Percentiles rank a stretch among this genome's conserved stretches.
Evolutionary conservation across 2,329 filamentous ascomycete species (phyloP).

Genomic region (Calonectria fujianensis): DNA sequence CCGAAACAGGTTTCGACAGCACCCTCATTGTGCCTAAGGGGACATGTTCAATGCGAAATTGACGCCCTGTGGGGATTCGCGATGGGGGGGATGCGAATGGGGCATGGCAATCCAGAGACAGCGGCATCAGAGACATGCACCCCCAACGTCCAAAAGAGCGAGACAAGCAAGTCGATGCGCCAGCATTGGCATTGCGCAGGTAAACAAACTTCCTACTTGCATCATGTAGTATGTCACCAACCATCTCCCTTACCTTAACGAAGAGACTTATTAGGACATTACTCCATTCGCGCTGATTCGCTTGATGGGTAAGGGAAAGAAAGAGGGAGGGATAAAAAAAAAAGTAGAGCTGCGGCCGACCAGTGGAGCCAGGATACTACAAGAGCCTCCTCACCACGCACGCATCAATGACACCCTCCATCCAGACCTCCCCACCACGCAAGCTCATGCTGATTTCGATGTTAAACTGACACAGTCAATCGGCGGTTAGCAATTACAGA

Average conservation of each 20-base stretch:
- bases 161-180: conserved; percentile 32
- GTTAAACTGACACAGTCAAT: conserved; percentile 1
- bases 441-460: conserved; percentile 8
- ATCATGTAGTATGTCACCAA: conserved; percentile 19
- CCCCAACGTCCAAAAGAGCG: conserved; percentile 15
- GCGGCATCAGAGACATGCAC: conserved; percentile 14
- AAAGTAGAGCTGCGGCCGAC: conserved; percentile 8
- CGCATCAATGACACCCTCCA: conserved; percentile 4
- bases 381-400: conserved; percentile 33
- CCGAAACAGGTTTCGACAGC: conserved; percentile 34
- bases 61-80: conserved; percentile 14
- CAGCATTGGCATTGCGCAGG: conserved; percentile 1
- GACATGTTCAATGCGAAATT: conserved; percentile 11
- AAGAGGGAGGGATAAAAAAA: conserved; percentile 4
- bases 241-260: conserved; percentile 26
- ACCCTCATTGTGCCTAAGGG: conserved; percentile 17
- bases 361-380: conserved; percentile 22
- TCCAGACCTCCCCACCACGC: not conserved
- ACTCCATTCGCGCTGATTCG: not conserved
- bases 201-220: conserved; percentile 23
- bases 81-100: not conserved
- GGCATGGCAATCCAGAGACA: conserved; percentile 2
- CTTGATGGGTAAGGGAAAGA: not conserved
- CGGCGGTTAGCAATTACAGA: conserved; percentile 17
- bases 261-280: not conserved